phyloP scores from a whole-genome alignment of 2,329 filamentous ascomycete species.

The Gnomoniopsis smithogilvyi region DNA sequence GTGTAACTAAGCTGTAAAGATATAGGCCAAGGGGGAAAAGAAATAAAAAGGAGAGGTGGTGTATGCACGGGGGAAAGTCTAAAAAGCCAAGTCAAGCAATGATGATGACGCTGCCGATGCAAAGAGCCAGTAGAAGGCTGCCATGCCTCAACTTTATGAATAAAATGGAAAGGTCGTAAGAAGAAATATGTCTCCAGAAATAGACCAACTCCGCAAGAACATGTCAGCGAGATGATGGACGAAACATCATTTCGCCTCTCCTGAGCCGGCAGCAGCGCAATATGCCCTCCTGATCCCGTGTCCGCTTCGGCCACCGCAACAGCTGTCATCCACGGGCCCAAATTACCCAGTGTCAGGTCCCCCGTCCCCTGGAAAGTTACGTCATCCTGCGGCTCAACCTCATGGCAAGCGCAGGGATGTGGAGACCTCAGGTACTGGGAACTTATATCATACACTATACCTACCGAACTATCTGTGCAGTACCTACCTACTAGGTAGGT shows the following conservation, averaged over 20 bases:
- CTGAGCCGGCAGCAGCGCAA: neutral
- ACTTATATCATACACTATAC: no score
- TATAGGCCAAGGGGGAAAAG: neutral
- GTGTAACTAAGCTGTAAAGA: neutral
- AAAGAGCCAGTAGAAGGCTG: neutral
- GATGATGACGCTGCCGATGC: neutral
- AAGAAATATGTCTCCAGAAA: neutral
- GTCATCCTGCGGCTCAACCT: neutral
- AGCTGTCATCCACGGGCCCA: neutral
- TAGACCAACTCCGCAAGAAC: neutral
- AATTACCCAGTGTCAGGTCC: neutral
- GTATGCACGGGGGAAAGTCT: neutral
- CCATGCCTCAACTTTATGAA: neutral
- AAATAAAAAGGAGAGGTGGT: neutral
- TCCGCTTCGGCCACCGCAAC: neutral
- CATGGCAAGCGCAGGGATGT: no score
- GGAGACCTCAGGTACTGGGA: no score
- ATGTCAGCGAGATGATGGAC: conserved; percentile 2
- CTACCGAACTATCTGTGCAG: no score
- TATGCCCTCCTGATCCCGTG: neutral
- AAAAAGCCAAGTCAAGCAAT: neutral
- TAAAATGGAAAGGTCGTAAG: neutral
- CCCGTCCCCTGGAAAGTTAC: neutral
- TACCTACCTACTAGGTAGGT: no score
- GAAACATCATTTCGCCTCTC: conserved; percentile 2